Evolutionary conservation across 2,329 filamentous ascomycete species (phyloP).

Genomic region (Trichoderma asperellum): DNA sequence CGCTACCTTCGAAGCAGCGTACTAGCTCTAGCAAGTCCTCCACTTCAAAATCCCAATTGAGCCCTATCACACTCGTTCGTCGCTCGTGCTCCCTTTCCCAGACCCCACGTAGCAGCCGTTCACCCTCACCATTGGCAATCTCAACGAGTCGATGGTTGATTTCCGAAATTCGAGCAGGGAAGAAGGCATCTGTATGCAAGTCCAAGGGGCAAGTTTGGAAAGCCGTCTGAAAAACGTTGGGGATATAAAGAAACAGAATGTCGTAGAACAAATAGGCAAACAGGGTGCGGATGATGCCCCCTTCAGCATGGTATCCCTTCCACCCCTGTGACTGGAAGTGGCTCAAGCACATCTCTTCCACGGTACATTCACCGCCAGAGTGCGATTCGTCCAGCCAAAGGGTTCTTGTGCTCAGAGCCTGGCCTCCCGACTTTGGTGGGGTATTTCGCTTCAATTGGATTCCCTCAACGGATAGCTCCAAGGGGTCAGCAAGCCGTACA

Average conservation of each 20-base stretch:
- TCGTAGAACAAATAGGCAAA: conserved; percentile 93
- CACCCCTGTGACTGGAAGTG: conserved; percentile 82
- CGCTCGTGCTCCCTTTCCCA: conserved; percentile 70
- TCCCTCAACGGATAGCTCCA: conserved; percentile 75
- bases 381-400: conserved; percentile 83
- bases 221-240: conserved; percentile 94
- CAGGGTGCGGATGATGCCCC: conserved; percentile 87
- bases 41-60: conserved; percentile 87
- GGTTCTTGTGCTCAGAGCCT: conserved; percentile 67
- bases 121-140: conserved; percentile 81
- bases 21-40: conserved; percentile 80
- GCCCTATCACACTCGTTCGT: conserved; percentile 83
- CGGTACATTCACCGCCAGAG: conserved; percentile 73
- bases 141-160: conserved; percentile 86
- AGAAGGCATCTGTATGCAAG: conserved; percentile 91
- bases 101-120: conserved; percentile 66
- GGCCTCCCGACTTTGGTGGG: conserved; percentile 44
- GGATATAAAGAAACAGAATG: conserved; percentile 87
- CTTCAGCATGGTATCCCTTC: conserved; percentile 94
- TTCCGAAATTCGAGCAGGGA: conserved; percentile 79
- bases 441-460: conserved; percentile 72
- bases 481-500: conserved; percentile 74
- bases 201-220: conserved; percentile 95
- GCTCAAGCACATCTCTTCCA: conserved; percentile 92
- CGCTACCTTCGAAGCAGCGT: conserved; percentile 75